Base-by-base conservation (phyloP, 106 monocot genomes). In the Dioscorea alata region DNA sequence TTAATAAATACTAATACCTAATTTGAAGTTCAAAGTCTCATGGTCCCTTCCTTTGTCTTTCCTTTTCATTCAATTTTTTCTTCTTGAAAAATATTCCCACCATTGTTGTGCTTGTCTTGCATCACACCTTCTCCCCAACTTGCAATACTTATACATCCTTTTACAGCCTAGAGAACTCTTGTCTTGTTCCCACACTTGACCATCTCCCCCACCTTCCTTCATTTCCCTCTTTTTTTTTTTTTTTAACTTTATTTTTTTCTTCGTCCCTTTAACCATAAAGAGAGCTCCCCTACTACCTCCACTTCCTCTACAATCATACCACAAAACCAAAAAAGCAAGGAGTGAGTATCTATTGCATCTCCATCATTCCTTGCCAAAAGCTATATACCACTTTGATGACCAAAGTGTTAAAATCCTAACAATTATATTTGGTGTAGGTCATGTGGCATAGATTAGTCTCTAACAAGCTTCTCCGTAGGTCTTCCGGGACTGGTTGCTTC, bases 401-500 rank as follows among this genome's bases (percentile, higher is more conserved):
- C 23, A 18, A 65, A n/a, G 12, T 49, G 22, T 13, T 33, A 65
- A 65, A 42, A 42, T 42, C 10, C 42, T 42, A 42, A 42, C 42
- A 42, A 42, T 42, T 42, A 42, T 42, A 42, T 42, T 42, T 42
- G 42, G 2, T 67, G 2, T 42, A 78, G 72, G 60, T 74, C 21
- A 70, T 69, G 79, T 80, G 79, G 73, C 73, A 68, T 32, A 74
- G 68, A 70, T 24, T 80, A 23, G 79, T 80, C 50, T 61, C 74
- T 14, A 74, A 74, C 72, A 80, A 80, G 64, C 64, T 74, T 8
- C 68, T 69, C 17, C 64, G 57, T 32, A 20, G 58, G 49, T 17
- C 69, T 16, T 65, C 59, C 6, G 69, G 63, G 0, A 57, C 31
- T 35, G 22, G 49, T 15, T 5, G 31, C 10, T 73, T 68, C 23